These are phyloP conservation scores for Apodospora peruviana DNA, from an alignment of 495 filamentous ascomycete genomes.

Conservation along the genomic window DNA sequence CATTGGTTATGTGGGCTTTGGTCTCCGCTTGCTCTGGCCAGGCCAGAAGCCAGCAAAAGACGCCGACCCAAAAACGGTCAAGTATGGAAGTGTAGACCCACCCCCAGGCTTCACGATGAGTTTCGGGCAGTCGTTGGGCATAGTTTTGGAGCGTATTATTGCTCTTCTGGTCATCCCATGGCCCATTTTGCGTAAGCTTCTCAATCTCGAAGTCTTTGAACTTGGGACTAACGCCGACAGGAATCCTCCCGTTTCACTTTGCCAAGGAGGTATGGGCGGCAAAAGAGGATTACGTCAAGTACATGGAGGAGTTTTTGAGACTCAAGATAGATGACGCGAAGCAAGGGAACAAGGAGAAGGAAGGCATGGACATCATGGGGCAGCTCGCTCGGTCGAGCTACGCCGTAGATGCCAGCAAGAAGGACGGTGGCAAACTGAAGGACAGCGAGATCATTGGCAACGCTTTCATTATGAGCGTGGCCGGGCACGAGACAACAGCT, in stretches of 20 bases:
- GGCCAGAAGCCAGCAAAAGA: constrained; percentile 35
- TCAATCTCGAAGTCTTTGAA: neutral
- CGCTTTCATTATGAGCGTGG: constrained; percentile 65
- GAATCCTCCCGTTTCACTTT: constrained; percentile 42
- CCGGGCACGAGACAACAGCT: constrained; percentile 69
- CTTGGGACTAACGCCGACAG: neutral
- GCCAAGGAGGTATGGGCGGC: constrained; percentile 43
- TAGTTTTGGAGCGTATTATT: constrained; percentile 49
- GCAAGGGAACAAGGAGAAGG: constrained; percentile 34
- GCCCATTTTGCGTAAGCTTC: constrained; percentile 35
- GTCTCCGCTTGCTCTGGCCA: constrained; percentile 53
- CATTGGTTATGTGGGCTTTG: constrained; percentile 64
- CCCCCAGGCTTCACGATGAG: constrained; percentile 53
- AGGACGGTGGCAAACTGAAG: constrained; percentile 25
- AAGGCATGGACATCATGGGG: constrained; percentile 63
- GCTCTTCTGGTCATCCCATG: constrained; percentile 46
- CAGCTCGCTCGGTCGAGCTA: constrained; percentile 45
- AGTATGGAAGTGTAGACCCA: constrained; percentile 39
- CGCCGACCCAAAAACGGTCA: constrained; percentile 31
- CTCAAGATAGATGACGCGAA: constrained; percentile 47
- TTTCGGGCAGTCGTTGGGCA: constrained; percentile 50
- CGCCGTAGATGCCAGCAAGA: constrained; percentile 18
- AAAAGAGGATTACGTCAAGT: constrained; percentile 55
- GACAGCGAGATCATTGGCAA: constrained; percentile 64
- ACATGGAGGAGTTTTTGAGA: constrained; percentile 58